These are phyloP conservation scores for Globisporangium iwayamae DNA, from an alignment of 352 stramenopile species.

Conservation along the genomic window DNA sequence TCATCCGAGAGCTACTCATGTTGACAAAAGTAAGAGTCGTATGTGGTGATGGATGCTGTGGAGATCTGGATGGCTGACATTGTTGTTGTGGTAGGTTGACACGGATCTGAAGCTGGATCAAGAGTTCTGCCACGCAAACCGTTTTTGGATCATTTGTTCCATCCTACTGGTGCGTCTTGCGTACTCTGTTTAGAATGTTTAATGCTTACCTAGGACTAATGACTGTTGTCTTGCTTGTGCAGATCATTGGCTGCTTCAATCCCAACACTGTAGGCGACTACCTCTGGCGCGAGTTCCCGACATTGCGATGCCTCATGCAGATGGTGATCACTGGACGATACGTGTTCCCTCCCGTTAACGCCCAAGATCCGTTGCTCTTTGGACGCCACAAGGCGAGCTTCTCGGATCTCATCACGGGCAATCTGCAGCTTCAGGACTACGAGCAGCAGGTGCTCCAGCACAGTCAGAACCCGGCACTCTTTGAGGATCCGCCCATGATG, in stretches of 20 bases:
- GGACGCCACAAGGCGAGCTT: conserved; percentile 55
- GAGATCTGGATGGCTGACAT: conserved; percentile 4
- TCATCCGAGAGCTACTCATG: conserved; percentile 58
- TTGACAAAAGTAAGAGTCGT: conserved; percentile 41
- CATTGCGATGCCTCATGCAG: conserved; percentile 77
- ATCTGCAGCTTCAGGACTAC: conserved; percentile 65
- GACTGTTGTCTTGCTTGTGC: not conserved
- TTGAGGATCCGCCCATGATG: conserved; percentile 68
- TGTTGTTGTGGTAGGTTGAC: conserved; percentile 34
- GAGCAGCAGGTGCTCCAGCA: conserved; percentile 67
- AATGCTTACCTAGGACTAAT: conserved; percentile 1
- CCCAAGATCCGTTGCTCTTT: conserved; percentile 53
- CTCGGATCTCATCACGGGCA: conserved; percentile 48
- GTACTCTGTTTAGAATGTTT: not conserved
- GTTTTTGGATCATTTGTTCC: conserved; percentile 81
- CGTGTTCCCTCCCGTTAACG: conserved; percentile 57
- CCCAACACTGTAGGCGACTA: conserved; percentile 72
- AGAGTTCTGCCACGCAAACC: conserved; percentile 72
- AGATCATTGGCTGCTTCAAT: conserved; percentile 67
- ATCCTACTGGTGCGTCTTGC: conserved; percentile 65
- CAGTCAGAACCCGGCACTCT: conserved; percentile 34
- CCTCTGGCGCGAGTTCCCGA: conserved; percentile 73
- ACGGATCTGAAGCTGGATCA: conserved; percentile 59
- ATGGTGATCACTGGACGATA: conserved; percentile 83
- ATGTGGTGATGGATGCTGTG: not conserved